phyloP scores from a whole-genome alignment of 1,139 yeast genomes.

The Candida sp. region DNA sequence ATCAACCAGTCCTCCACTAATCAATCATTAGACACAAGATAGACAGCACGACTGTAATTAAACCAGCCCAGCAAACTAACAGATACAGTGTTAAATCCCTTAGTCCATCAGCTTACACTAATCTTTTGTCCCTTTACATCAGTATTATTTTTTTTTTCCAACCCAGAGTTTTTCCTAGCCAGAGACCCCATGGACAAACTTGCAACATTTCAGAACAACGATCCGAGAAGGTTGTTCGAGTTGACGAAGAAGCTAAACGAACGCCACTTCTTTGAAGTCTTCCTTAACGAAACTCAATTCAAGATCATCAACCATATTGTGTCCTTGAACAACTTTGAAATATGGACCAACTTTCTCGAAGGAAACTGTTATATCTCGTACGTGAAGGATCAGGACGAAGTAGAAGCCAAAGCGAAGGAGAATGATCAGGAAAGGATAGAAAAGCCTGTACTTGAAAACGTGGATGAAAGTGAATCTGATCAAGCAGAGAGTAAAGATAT shows the following conservation, averaged over 20 bases:
- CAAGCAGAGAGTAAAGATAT: conserved; percentile 13
- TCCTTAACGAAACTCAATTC: conserved; percentile 65
- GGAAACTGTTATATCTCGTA: conserved; percentile 48
- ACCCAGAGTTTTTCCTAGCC: not conserved
- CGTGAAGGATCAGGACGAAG: conserved; percentile 13
- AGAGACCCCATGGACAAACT: conserved; percentile 40
- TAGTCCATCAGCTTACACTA: not conserved
- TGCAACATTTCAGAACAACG: conserved; percentile 45
- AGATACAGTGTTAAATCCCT: not conserved
- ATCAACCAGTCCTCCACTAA: not conserved
- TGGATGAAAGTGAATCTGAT: conserved; percentile 6
- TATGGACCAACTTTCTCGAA: conserved; percentile 60
- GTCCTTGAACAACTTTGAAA: conserved; percentile 27
- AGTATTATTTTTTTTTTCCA: not conserved
- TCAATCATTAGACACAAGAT: conserved; percentile 2
- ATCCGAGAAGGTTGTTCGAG: conserved; percentile 42
- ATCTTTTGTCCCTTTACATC: not conserved
- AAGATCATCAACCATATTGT: conserved; percentile 53
- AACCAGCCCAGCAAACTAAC: not conserved
- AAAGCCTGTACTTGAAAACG: conserved; percentile 6
- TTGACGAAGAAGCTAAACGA: conserved; percentile 53
- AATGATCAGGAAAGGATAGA: conserved; percentile 4
- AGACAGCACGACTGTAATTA: not conserved
- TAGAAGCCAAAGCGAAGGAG: not conserved
- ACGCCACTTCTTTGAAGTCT: conserved; percentile 57